Evolutionary conservation across 2,329 filamentous ascomycete species (phyloP).

Genomic region (Paecilomyces formosus): DNA sequence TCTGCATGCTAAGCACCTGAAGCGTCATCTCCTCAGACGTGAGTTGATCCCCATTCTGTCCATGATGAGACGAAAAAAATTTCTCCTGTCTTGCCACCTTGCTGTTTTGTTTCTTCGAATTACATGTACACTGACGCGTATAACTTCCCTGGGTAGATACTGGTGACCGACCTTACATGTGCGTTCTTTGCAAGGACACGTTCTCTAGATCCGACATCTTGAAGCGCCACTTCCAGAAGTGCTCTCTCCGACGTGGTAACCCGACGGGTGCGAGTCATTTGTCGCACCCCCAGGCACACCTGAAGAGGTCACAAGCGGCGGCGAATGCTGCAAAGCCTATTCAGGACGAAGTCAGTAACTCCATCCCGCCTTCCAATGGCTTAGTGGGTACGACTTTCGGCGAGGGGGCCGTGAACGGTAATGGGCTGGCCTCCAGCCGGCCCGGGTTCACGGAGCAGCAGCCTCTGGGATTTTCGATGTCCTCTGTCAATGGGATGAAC

Average conservation of each 20-base stretch:
- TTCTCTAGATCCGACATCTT: slow-evolving; percentile 97
- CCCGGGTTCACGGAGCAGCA: slow-evolving; percentile 35
- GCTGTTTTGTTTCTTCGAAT: slow-evolving; percentile 3
- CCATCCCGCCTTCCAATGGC: slow-evolving; percentile 36
- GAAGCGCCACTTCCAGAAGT: slow-evolving; percentile 99
- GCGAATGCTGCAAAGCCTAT: slow-evolving; percentile 33
- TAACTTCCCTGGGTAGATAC: slow-evolving; percentile 58
- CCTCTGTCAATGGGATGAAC: slow-evolving; percentile 34
- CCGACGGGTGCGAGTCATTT: slow-evolving; percentile 91
- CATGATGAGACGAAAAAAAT: neutral
- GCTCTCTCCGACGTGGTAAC: slow-evolving; percentile 91
- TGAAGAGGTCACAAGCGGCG: slow-evolving; percentile 60
- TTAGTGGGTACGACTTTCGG: slow-evolving; percentile 35
- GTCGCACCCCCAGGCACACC: slow-evolving; percentile 82
- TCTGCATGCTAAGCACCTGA: slow-evolving; percentile 92
- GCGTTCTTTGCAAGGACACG: slow-evolving; percentile 92
- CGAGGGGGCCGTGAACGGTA: slow-evolving; percentile 36
- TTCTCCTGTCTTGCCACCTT: slow-evolving; percentile 1
- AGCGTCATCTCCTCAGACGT: slow-evolving; percentile 93
- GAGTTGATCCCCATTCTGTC: slow-evolving; percentile 47
- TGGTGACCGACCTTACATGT: slow-evolving; percentile 96
- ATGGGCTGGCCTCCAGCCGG: slow-evolving; percentile 30
- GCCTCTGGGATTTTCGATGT: slow-evolving; percentile 36
- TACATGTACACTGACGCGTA: slow-evolving; percentile 10
- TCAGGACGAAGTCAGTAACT: slow-evolving; percentile 39